A percentile compares a stretch with the other conserved stretches of the same genome.
These are phyloP conservation scores for Cucurbita pepo DNA, from an alignment of 306 rosid species.

Conservation along the genomic window DNA sequence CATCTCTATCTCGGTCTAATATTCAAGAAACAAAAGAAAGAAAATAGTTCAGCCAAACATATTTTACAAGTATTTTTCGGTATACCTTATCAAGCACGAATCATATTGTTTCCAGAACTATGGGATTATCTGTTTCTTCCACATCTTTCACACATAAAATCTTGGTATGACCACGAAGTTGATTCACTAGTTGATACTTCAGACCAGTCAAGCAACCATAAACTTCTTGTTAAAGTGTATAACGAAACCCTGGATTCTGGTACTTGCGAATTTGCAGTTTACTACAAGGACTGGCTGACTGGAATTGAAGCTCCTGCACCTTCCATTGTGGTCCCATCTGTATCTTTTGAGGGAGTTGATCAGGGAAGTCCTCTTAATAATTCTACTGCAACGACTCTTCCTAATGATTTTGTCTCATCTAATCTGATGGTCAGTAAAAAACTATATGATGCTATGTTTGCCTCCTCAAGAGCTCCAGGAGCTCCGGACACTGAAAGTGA, in stretches of 20 bases:
- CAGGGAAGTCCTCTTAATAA: constrained; percentile 22
- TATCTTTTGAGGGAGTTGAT: constrained; percentile 14
- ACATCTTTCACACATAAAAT: constrained; percentile 48
- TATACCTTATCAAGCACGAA: constrained; percentile 55
- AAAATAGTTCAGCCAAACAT: constrained; percentile 54
- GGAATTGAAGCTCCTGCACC: constrained; percentile 63
- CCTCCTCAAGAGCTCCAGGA: constrained; percentile 17
- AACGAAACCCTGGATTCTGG: constrained; percentile 55
- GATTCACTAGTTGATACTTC: constrained; percentile 24
- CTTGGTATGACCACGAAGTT: constrained; percentile 47
- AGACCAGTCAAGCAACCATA: constrained; percentile 27
- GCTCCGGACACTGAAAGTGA: constrained; percentile 18
- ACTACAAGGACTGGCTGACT: constrained; percentile 78
- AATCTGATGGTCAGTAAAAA: constrained; percentile 63
- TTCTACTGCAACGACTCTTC: constrained; percentile 34
- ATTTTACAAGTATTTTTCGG: constrained; percentile 70
- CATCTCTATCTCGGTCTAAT: constrained; percentile 79
- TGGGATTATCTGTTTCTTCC: constrained; percentile 68
- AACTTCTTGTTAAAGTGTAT: constrained; percentile 40
- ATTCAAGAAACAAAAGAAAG: constrained; percentile 44
- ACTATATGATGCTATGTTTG: constrained; percentile 48
- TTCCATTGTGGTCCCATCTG: constrained; percentile 37
- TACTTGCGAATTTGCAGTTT: constrained; percentile 38
- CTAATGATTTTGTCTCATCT: constrained; percentile 35
- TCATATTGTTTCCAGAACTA: constrained; percentile 45